A percentile compares a stretch with the other conserved stretches of the same genome.
Conservation (phyloP, 2,329 filamentous ascomycete species). For the Gliomastix tumulicola region DNA sequence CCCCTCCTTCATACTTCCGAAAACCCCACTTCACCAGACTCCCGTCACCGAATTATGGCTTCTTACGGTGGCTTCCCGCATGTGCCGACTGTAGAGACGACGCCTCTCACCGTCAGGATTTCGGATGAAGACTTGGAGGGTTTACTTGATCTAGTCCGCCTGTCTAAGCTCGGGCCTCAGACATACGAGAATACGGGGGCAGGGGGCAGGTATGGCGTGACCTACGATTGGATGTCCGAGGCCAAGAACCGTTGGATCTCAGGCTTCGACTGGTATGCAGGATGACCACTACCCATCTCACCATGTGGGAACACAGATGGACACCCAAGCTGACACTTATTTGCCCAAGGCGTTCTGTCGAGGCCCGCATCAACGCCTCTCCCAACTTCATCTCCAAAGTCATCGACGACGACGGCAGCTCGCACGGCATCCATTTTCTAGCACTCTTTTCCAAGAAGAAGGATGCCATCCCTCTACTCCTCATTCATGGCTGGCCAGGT, state of each 20-base stretch:
- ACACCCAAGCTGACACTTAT: neutral
- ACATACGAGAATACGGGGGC: neutral
- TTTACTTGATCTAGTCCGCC: no score
- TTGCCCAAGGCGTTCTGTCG: neutral
- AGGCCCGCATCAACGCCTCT: neutral
- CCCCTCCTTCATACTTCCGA: no score
- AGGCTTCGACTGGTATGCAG: conserved; percentile 1
- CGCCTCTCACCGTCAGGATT: no score
- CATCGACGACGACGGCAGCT: neutral
- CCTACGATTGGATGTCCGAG: neutral
- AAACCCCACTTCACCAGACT: no score
- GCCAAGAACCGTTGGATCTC: neutral
- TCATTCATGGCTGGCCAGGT: conserved; percentile 8
- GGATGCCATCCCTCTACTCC: conserved; percentile 5
- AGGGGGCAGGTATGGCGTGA: neutral
- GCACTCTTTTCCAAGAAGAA: conserved; percentile 4
- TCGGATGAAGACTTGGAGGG: no score
- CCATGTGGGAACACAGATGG: no score
- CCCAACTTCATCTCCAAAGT: neutral
- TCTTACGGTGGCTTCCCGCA: no score
- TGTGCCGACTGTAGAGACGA: no score
- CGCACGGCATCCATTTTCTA: neutral
- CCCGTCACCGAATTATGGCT: no score
- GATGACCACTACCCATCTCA: no score
- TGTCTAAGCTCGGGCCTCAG: no score